phyloP scores from a whole-genome alignment of 2,329 filamentous ascomycete species.

The Parastagonospora avenae region DNA sequence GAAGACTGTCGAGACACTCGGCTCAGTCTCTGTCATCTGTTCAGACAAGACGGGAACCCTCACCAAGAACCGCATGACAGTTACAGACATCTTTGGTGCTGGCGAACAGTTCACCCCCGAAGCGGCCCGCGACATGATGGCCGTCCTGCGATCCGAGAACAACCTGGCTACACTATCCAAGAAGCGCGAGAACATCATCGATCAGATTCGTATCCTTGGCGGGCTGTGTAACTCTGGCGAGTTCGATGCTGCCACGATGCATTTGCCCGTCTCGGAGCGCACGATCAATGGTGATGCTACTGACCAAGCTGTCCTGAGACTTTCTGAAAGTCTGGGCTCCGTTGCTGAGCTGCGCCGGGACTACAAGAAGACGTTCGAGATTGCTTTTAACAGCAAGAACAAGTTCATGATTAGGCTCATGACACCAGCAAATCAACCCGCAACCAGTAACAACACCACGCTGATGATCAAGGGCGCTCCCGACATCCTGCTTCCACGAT shows the following conservation, averaged over 20 bases:
- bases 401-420: slow-evolving; percentile 78
- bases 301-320: slow-evolving; percentile 74
- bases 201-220: slow-evolving; percentile 65
- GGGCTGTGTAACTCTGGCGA: slow-evolving; percentile 77
- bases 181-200: slow-evolving; percentile 38
- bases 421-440: slow-evolving; percentile 43
- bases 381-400: slow-evolving; percentile 80
- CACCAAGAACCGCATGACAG: slow-evolving; percentile 72
- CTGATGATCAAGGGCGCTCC: slow-evolving; percentile 81
- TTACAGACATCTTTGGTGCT: slow-evolving; percentile 70
- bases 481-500: slow-evolving; percentile 71
- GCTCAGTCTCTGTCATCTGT: slow-evolving; percentile 74
- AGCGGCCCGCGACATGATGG: slow-evolving; percentile 51
- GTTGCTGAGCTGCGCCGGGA: slow-evolving; percentile 64
- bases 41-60: slow-evolving; percentile 79
- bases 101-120: slow-evolving; percentile 57
- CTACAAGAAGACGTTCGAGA: slow-evolving; percentile 67
- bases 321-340: slow-evolving; percentile 68
- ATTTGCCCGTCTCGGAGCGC: slow-evolving; percentile 64
- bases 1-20: slow-evolving; percentile 78
- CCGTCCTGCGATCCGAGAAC: slow-evolving; percentile 44
- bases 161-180: slow-evolving; percentile 29
- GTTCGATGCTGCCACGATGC: slow-evolving; percentile 69
- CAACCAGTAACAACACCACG: slow-evolving; percentile 43
- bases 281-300: slow-evolving; percentile 77